Base-by-base conservation (phyloP, 371 early-diverging fungal genomes). In the Syncephalastrum sp. region DNA sequence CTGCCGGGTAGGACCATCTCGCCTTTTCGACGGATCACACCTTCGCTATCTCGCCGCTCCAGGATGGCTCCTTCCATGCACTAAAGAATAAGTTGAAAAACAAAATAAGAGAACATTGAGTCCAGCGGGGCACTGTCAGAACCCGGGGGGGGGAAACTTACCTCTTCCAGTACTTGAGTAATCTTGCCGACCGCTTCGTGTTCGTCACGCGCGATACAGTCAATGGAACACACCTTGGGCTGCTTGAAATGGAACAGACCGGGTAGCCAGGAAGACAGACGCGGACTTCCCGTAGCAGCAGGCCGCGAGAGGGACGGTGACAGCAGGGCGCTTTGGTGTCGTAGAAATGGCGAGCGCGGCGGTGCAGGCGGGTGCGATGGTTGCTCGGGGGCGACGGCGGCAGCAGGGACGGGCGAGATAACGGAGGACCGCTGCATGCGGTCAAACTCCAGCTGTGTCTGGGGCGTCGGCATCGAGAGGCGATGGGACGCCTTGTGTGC, bases 181-280 rank as follows among this genome's bases (percentile, higher is more conserved):
- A 75, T 58, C 29, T 78, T 78, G 17, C 71, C 73, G 33, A 78
- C 60, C 4, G 79, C 79, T 25, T 78, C 79, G 45, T 68, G 47
- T 27, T 75, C 75, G 50, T 75, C 74, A 54, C 72, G 56, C 25
- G 79, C 79, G 24, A 56, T 49, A 44, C 79, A 78, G 61, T 72
- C 71, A 45, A 78, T 56, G 0, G 79, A 72, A 45, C 75, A 74
- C 29, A 65, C 66, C 53, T 61, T 66, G 4, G 66, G 66, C 29
- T 61, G 61, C 33, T 66, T 66, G 21, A 61, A 66, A 29, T 66
- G 57, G 25, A 66, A 66, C 2, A 66, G 41, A 19, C 61, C 61
- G 0, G 66, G 66, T 8, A 66, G 54, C 66, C 66, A 66, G 2
- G 66, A 66, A 1, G 61, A 54, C 23, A 61, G 24, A 0, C 60